Evolutionary conservation across 2,329 filamentous ascomycete genomes (phyloP).

Genomic region (Bipolaris bicolor): DNA sequence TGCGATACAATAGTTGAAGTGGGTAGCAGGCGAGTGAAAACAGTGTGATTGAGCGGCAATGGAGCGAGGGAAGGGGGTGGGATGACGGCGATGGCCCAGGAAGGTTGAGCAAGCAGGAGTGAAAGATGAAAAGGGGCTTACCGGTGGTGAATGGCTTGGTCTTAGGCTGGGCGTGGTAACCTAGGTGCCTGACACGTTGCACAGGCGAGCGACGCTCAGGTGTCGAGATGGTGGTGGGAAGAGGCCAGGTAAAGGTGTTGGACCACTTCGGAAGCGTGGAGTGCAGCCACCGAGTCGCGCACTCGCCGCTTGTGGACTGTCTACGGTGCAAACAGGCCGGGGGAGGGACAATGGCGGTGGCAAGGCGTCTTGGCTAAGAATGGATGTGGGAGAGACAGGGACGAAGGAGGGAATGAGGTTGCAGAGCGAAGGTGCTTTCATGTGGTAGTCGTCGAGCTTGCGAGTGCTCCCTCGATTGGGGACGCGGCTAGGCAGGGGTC

Average conservation of each 20-base stretch:
- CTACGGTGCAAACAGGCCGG: neutral
- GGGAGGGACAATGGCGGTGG: constrained; percentile 6
- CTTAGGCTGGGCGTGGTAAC: constrained; percentile 14
- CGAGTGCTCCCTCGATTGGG: constrained; percentile 21
- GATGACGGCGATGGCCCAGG: constrained; percentile 12
- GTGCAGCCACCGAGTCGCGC: constrained; percentile 15
- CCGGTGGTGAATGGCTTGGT: constrained; percentile 15
- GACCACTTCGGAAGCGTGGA: constrained; percentile 23
- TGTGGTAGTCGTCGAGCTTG: constrained; percentile 31
- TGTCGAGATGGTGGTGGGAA: constrained; percentile 19
- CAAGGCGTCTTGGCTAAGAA: constrained; percentile 10
- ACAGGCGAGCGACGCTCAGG: constrained; percentile 15
- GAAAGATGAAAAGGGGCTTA: constrained; percentile 10
- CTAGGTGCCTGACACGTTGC: constrained; percentile 14
- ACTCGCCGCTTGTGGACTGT: constrained; percentile 1
- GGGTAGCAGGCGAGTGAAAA: neutral
- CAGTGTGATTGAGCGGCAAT: neutral
- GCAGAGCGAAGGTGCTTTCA: constrained; percentile 30
- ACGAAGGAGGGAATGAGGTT: constrained; percentile 16
- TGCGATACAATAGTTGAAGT: neutral
- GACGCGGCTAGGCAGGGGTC: constrained; percentile 23
- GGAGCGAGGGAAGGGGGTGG: neutral
- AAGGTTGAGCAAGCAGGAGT: constrained; percentile 5
- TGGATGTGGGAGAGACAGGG: constrained; percentile 13
- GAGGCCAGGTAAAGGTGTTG: constrained; percentile 33